Percentiles rank a stretch among this genome's conserved stretches.
phyloP scores from a whole-genome alignment of 2,329 filamentous ascomycete species.

The Colletotrichum sidae region DNA sequence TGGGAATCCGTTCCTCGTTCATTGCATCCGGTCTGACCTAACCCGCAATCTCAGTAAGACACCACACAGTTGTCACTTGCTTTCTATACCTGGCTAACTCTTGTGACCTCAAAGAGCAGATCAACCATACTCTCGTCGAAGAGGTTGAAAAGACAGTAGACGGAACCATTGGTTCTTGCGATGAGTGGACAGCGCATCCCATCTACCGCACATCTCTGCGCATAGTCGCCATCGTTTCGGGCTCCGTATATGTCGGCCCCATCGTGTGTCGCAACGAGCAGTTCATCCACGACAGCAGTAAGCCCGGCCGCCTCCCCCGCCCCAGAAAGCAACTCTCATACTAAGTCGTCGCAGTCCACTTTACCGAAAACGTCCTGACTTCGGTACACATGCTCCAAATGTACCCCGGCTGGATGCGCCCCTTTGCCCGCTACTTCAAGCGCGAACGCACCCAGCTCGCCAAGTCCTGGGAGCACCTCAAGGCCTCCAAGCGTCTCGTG shows the following conservation, averaged over 20 bases:
- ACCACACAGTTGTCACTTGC: neutral
- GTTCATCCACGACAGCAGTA: constrained; percentile 55
- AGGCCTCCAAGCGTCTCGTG: constrained; percentile 8
- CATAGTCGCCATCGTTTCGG: constrained; percentile 56
- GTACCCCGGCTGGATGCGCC: constrained; percentile 19
- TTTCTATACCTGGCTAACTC: neutral
- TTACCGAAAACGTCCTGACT: constrained; percentile 15
- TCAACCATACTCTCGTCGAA: constrained; percentile 11
- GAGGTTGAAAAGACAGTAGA: constrained; percentile 41
- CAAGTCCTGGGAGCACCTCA: constrained; percentile 9
- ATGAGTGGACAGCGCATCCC: constrained; percentile 51
- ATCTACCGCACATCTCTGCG: constrained; percentile 52
- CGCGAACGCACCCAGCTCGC: constrained; percentile 9
- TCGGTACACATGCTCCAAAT: constrained; percentile 20
- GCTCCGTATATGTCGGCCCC: constrained; percentile 56
- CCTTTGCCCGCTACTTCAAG: constrained; percentile 6
- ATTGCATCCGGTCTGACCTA: constrained; percentile 25
- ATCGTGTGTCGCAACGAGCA: constrained; percentile 54
- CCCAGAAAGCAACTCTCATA: constrained; percentile 16
- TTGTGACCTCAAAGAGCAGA: neutral
- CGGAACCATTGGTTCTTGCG: constrained; percentile 45
- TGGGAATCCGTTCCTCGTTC: constrained; percentile 22
- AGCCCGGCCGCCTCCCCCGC: constrained; percentile 51
- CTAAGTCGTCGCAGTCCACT: constrained; percentile 36
- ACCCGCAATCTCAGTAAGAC: constrained; percentile 15